Percentiles rank a stretch among this genome's conserved stretches.
Conservation (phyloP, 228 moss, liverwort and hornwort species). For the Sphagnum magellanicum region DNA sequence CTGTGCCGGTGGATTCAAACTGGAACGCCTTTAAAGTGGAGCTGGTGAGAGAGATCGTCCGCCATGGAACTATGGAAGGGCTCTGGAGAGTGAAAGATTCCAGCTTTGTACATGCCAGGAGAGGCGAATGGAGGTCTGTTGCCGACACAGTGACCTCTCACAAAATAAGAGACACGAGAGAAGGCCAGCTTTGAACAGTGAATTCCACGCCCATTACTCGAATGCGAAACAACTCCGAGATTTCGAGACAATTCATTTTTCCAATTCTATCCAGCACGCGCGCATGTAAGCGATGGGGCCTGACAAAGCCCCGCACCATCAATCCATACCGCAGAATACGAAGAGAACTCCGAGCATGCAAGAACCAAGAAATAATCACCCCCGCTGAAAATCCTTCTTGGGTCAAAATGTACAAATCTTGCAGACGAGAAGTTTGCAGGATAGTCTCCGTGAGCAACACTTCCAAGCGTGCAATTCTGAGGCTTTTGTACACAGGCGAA, state of each 20-base stretch:
- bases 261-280: too few relatives aligned
- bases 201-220: slow-evolving; percentile 6
- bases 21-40: slow-evolving; percentile 20
- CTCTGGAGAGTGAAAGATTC: background rate
- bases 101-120: too few relatives aligned
- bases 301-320: too few relatives aligned
- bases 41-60: slow-evolving; percentile 18
- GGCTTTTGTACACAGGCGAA: slow-evolving; percentile 45
- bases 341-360: slow-evolving; percentile 72
- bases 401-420: slow-evolving; percentile 44
- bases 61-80: slow-evolving; percentile 8
- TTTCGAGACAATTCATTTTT: too few relatives aligned
- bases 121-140: slow-evolving; percentile 7
- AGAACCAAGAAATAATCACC: slow-evolving; percentile 72
- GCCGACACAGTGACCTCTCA: slow-evolving; percentile 26
- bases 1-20: slow-evolving; percentile 15
- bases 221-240: too few relatives aligned
- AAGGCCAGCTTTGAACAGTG: slow-evolving; percentile 19
- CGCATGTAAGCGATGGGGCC: too few relatives aligned
- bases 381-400: slow-evolving; percentile 54
- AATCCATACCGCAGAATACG: slow-evolving; percentile 19
- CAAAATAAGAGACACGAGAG: slow-evolving; percentile 30
- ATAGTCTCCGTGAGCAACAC: slow-evolving; percentile 66
- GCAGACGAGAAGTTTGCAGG: slow-evolving; percentile 61
- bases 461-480: slow-evolving; percentile 47